Evolutionary conservation across 495 filamentous ascomycete genomes (phyloP).

Genomic region (Aspergillus ostianus): DNA sequence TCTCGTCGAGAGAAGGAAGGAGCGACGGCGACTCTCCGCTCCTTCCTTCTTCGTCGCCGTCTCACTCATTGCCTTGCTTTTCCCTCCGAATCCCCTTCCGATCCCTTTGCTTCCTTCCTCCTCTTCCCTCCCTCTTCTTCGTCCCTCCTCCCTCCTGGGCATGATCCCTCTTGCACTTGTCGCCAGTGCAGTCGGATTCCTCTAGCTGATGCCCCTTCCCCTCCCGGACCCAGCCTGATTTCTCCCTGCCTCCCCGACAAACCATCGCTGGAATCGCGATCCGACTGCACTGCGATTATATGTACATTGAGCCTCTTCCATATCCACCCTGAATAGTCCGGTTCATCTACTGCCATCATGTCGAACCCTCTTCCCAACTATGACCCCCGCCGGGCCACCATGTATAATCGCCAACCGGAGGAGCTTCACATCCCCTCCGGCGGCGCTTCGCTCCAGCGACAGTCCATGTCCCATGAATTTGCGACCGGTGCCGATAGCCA

Average conservation of each 20-base stretch:
- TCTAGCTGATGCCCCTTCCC: slow-evolving; percentile 9
- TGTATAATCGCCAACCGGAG: slow-evolving; percentile 57
- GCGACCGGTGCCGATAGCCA: slow-evolving; percentile 38
- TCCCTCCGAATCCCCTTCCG: background rate
- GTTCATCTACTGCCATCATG: slow-evolving; percentile 27
- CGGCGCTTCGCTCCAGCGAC: slow-evolving; percentile 40
- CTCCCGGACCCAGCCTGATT: background rate
- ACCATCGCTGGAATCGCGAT: slow-evolving; percentile 1
- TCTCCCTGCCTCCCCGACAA: background rate
- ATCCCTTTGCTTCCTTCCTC: no score
- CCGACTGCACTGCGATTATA: background rate
- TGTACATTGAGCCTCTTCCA: background rate
- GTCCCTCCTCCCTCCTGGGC: slow-evolving; percentile 12
- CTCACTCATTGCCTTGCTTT: slow-evolving; percentile 5
- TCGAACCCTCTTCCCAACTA: slow-evolving; percentile 50
- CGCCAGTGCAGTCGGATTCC: slow-evolving; percentile 49
- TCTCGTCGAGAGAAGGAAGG: background rate
- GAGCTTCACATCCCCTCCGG: slow-evolving; percentile 76
- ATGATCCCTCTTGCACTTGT: slow-evolving; percentile 42
- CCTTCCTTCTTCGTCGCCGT: background rate
- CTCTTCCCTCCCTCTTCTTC: background rate
- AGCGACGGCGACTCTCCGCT: background rate
- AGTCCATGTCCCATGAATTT: slow-evolving; percentile 54
- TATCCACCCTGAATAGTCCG: slow-evolving; percentile 10
- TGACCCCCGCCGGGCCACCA: slow-evolving; percentile 53